phyloP scores from a whole-genome alignment of 208 protist species.

The Porcisia deanei region DNA sequence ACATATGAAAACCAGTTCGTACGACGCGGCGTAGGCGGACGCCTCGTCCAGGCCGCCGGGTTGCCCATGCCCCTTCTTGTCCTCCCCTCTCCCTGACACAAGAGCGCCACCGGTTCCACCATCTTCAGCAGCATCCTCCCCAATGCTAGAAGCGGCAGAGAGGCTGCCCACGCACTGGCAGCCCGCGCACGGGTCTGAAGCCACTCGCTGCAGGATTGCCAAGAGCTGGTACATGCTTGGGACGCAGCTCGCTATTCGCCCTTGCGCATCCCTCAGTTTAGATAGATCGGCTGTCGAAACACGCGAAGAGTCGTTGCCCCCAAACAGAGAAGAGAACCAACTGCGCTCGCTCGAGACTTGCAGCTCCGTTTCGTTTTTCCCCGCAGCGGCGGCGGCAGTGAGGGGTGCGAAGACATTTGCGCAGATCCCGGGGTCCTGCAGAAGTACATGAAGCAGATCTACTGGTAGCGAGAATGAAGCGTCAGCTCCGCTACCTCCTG shows the following conservation, averaged over 20 bases:
- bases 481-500: background rate
- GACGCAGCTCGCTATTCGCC: constrained; percentile 39
- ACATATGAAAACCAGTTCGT: constrained; percentile 26
- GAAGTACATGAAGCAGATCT: constrained; percentile 18
- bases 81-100: background rate
- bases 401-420: constrained; percentile 21
- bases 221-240: constrained; percentile 48
- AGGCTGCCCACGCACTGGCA: constrained; percentile 19
- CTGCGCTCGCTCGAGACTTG: constrained; percentile 16
- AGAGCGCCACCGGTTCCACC: background rate
- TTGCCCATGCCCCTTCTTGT: background rate
- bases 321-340: constrained; percentile 65
- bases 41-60: constrained; percentile 18
- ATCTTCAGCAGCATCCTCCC: background rate
- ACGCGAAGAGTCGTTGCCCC: constrained; percentile 17
- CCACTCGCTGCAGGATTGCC: constrained; percentile 26
- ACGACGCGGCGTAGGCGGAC: constrained; percentile 32
- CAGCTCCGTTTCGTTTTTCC: background rate
- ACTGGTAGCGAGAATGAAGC: background rate
- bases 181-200: constrained; percentile 10
- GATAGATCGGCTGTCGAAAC: constrained; percentile 31
- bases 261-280: constrained; percentile 33
- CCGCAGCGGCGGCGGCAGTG: background rate
- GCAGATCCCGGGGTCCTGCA: constrained; percentile 38
- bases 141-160: constrained; percentile 26